A percentile compares a stretch with the other conserved stretches of the same genome.
phyloP scores from a whole-genome alignment of 1,284 basidiomycete species.

The Cutaneotrichosporon mucoides region DNA sequence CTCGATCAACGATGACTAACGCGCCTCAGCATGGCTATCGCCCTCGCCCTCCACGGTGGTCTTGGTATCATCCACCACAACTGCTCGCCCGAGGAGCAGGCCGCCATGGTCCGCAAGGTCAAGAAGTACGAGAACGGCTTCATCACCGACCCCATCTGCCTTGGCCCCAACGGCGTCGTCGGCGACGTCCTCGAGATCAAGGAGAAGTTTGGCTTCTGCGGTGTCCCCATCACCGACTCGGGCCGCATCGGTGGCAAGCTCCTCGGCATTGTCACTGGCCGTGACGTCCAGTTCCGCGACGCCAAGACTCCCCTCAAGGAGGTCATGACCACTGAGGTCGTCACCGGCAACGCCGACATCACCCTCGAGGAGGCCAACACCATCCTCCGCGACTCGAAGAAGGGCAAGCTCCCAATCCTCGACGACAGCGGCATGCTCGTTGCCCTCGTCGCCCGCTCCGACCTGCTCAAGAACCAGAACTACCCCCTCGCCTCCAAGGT shows the following conservation, averaged over 20 bases:
- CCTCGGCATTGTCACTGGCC: conserved; percentile 92
- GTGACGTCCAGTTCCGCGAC: conserved; percentile 91
- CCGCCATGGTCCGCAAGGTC: conserved; percentile 93
- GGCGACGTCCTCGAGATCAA: conserved; percentile 94
- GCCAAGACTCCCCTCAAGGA: conserved; percentile 65
- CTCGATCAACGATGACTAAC: conserved; percentile 2
- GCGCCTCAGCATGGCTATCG: conserved; percentile 72
- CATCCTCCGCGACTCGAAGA: conserved; percentile 93
- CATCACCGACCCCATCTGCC: conserved; percentile 88
- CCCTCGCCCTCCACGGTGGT: conserved; percentile 89
- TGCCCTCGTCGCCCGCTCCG: conserved; percentile 88
- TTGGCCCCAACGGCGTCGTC: conserved; percentile 72
- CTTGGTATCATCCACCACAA: conserved; percentile 99
- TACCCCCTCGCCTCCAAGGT: conserved; percentile 93
- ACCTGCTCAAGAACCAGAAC: conserved; percentile 96
- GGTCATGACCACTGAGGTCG: conserved; percentile 79
- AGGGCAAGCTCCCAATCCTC: conserved; percentile 93
- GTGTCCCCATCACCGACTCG: conserved; percentile 94
- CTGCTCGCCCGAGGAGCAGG: conserved; percentile 80
- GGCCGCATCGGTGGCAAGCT: conserved; percentile 85
- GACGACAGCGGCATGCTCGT: conserved; percentile 69
- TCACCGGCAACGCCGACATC: conserved; percentile 78
- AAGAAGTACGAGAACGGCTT: conserved; percentile 99
- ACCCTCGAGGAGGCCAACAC: conserved; percentile 89
- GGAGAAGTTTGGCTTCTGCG: conserved; percentile 86